Conservation (phyloP, 352 stramenopile genomes). For the Blastocystis sp. region DNA sequence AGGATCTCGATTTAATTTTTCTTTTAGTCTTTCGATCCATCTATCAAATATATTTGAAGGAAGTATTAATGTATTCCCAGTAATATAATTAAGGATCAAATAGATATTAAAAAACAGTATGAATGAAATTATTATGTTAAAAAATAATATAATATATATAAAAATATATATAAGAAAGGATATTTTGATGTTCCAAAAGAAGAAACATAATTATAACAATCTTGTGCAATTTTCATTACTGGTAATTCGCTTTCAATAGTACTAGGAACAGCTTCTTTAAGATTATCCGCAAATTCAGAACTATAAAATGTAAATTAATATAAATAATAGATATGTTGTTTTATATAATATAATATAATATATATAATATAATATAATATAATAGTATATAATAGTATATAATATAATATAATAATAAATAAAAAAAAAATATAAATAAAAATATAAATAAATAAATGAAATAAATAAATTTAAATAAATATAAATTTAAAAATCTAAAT, state of each 20-base stretch:
- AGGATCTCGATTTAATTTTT: slow-evolving; percentile 3
- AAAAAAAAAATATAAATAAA: too few species aligned
- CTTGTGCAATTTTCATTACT: slow-evolving; percentile 21
- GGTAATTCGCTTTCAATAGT: slow-evolving; percentile 10
- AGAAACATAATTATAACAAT: slow-evolving; percentile 23
- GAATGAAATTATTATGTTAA: too few species aligned
- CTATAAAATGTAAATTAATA: too few species aligned
- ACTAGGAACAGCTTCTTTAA: background rate
- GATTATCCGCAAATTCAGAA: slow-evolving; percentile 17
- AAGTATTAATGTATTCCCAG: background rate
- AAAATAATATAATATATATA: too few species aligned
- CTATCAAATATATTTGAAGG: slow-evolving; percentile 10
- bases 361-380: too few species aligned
- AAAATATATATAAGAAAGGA: background rate
- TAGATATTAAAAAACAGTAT: too few species aligned
- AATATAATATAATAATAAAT: too few species aligned
- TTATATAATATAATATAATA: too few species aligned
- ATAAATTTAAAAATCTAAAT: background rate
- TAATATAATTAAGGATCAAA: background rate
- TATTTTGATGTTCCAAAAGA: background rate
- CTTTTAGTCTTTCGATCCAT: slow-evolving; percentile 19
- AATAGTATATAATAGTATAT: too few species aligned
- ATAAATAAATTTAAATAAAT: too few species aligned
- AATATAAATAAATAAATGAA: too few species aligned
- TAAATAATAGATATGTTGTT: too few species aligned